These are phyloP conservation scores for Lactarius sanguifluus DNA, from an alignment of 768 basidiomycete genomes.

Conservation along the genomic window DNA sequence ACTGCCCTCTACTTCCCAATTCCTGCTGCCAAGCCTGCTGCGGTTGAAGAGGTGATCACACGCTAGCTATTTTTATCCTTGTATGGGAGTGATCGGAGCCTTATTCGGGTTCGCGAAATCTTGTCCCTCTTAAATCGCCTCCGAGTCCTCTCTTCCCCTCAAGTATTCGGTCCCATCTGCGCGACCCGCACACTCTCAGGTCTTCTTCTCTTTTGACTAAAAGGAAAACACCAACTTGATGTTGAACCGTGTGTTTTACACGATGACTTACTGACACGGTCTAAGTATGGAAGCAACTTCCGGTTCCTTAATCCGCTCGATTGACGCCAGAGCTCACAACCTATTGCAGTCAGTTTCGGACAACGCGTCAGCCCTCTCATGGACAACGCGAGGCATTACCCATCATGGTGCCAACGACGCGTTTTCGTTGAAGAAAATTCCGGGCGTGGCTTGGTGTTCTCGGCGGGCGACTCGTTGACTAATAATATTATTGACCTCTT, in stretches of 20 bases:
- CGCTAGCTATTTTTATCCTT: neutral
- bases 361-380: neutral
- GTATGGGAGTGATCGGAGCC: slow-evolving; percentile 2
- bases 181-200: neutral
- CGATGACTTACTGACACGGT: neutral
- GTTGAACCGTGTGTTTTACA: neutral
- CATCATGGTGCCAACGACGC: neutral
- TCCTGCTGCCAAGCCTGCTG: neutral
- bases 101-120: neutral
- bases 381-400: too few species aligned
- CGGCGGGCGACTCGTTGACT: neutral
- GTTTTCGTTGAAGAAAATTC: neutral
- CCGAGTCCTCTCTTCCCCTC: neutral
- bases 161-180: neutral
- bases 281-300: neutral
- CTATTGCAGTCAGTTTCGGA: neutral
- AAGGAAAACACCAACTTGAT: neutral
- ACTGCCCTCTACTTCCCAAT: neutral
- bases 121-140: neutral
- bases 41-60: neutral
- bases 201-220: neutral
- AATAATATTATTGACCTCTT: neutral
- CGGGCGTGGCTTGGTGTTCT: neutral
- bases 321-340: slow-evolving; percentile 6
- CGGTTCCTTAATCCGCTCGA: neutral